Conservation (phyloP, 169 alveolate genomes). For the Eimeria nieschulzi region DNA sequence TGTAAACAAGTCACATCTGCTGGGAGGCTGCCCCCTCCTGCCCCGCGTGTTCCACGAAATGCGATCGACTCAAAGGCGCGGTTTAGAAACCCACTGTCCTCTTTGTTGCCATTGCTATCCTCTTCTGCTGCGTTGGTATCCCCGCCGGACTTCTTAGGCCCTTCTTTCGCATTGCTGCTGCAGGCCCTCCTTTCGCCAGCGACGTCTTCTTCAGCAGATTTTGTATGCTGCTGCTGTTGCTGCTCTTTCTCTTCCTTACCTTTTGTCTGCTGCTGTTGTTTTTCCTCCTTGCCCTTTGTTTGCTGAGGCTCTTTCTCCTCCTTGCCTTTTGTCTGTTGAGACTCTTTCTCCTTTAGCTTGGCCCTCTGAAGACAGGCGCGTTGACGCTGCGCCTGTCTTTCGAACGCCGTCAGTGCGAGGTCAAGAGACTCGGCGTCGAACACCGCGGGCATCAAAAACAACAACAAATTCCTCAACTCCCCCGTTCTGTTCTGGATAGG, state of each 20-base stretch:
- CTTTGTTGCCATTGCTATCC: conserved; percentile 3
- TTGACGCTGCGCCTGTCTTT: conserved; percentile 68
- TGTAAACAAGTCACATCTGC: conserved; percentile 83
- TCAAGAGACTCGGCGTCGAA: conserved; percentile 84
- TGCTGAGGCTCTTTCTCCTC: not conserved
- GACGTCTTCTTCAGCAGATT: not conserved
- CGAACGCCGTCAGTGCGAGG: conserved; percentile 83
- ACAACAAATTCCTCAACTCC: conserved; percentile 90
- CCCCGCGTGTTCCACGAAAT: not conserved
- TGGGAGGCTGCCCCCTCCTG: conserved; percentile 18
- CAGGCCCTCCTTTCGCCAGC: not conserved
- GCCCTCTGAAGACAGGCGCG: conserved; percentile 31
- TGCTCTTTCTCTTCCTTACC: not conserved
- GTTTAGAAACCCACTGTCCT: not conserved
- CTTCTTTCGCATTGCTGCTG: not conserved
- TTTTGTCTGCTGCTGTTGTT: not conserved
- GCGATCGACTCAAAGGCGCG: not conserved
- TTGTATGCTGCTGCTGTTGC: conserved; percentile 41
- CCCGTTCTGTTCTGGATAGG: conserved; percentile 90
- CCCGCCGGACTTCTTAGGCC: not conserved
- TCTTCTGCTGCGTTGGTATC: not conserved
- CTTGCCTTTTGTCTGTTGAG: not conserved
- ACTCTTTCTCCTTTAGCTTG: conserved; percentile 16
- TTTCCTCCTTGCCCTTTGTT: not conserved
- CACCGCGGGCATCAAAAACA: conserved; percentile 91